Percentiles rank a stretch among this genome's conserved stretches.
These are phyloP conservation scores for Bipolaris cookei DNA, from an alignment of 2,329 filamentous ascomycete species.

Conservation along the genomic window DNA sequence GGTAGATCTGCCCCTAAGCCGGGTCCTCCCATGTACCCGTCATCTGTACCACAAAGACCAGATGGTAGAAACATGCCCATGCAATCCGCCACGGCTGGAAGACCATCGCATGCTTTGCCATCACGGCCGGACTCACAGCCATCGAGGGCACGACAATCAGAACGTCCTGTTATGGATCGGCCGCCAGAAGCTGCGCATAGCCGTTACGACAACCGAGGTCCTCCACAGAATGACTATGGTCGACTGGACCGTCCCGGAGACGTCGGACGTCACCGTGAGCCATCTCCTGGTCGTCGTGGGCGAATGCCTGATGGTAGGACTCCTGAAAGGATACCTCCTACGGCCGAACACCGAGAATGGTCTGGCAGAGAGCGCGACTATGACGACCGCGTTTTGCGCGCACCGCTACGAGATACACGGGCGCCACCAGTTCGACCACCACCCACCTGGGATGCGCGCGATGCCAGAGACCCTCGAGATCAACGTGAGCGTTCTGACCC, in stretches of 20 bases:
- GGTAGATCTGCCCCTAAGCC: slow-evolving; percentile 16
- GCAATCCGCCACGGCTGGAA: slow-evolving; percentile 34
- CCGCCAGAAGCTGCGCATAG: slow-evolving; percentile 31
- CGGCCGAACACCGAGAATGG: slow-evolving; percentile 44
- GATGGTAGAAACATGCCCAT: slow-evolving; percentile 40
- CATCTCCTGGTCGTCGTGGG: slow-evolving; percentile 49
- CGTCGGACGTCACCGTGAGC: slow-evolving; percentile 46
- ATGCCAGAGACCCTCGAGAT: slow-evolving; percentile 39
- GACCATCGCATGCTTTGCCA: slow-evolving; percentile 56
- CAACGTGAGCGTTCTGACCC: slow-evolving; percentile 41
- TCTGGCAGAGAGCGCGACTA: slow-evolving; percentile 43
- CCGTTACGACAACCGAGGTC: slow-evolving; percentile 45
- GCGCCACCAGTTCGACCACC: slow-evolving; percentile 31
- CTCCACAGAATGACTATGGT: slow-evolving; percentile 49
- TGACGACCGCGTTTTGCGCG: slow-evolving; percentile 46
- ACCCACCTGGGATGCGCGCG: slow-evolving; percentile 35
- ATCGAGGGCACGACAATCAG: slow-evolving; percentile 47
- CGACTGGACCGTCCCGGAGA: slow-evolving; percentile 54
- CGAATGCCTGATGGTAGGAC: slow-evolving; percentile 45
- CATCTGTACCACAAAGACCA: slow-evolving; percentile 37
- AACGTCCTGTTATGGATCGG: slow-evolving; percentile 43
- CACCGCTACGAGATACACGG: slow-evolving; percentile 42
- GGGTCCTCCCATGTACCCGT: slow-evolving; percentile 23
- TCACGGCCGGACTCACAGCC: slow-evolving; percentile 66
- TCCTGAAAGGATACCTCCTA: slow-evolving; percentile 39